Evolutionary conservation across 2,329 filamentous ascomycete species (phyloP).

Genomic region (Chrysoporthe cubensis): DNA sequence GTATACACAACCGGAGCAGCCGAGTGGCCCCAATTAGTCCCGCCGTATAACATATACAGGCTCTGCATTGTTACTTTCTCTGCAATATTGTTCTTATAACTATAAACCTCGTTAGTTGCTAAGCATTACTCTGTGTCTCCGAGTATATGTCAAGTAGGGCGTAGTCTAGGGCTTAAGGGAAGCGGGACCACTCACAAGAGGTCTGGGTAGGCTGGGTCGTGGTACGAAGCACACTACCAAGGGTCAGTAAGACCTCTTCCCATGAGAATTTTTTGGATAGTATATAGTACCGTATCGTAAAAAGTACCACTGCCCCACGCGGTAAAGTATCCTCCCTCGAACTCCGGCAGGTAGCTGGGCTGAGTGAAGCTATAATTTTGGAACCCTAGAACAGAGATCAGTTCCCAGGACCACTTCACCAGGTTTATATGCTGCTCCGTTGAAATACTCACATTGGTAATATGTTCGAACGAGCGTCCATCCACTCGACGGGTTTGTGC

Average conservation of each 20-base stretch:
- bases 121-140: background rate
- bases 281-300: constrained; percentile 46
- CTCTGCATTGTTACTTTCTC: constrained; percentile 53
- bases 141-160: background rate
- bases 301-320: constrained; percentile 54
- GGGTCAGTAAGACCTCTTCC: background rate
- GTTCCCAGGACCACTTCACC: background rate
- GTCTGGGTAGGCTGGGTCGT: constrained; percentile 53
- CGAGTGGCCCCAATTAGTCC: constrained; percentile 59
- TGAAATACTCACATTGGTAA: constrained; percentile 47
- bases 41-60: constrained; percentile 58
- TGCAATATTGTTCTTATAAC: constrained; percentile 58
- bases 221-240: constrained; percentile 46
- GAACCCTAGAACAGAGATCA: constrained; percentile 41
- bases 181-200: constrained; percentile 43
- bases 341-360: constrained; percentile 56
- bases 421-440: background rate
- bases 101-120: background rate
- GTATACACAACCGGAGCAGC: constrained; percentile 54
- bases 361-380: constrained; percentile 58
- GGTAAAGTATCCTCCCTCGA: constrained; percentile 58
- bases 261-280: too few relatives aligned
- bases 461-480: constrained; percentile 57
- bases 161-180: background rate
- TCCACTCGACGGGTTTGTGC: constrained; percentile 51